phyloP scores from a whole-genome alignment of 805 yeast species.

The Saturnispora hagleri region DNA sequence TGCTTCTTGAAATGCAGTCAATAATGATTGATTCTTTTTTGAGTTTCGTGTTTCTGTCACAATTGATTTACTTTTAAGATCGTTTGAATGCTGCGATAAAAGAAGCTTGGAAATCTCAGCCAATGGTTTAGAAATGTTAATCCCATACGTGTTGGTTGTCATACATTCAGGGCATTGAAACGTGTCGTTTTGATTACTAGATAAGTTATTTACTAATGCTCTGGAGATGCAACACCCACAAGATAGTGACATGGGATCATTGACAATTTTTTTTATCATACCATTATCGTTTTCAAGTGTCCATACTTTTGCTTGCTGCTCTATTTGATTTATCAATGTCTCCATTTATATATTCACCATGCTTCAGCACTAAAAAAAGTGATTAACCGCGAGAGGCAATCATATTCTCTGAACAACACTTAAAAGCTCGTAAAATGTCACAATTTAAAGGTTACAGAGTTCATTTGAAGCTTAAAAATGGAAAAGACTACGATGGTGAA shows the following conservation, averaged over 20 bases:
- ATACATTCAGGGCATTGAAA: slow-evolving; percentile 2
- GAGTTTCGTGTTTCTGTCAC: not conserved
- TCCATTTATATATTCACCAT: not conserved
- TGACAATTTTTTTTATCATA: slow-evolving; percentile 8
- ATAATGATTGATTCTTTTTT: slow-evolving; percentile 18
- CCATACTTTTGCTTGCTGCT: not conserved
- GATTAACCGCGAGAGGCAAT: not conserved
- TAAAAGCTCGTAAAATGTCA: slow-evolving; percentile 16
- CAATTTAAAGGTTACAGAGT: slow-evolving; percentile 41
- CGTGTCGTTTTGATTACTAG: not conserved
- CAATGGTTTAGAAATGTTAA: not conserved
- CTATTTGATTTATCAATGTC: not conserved
- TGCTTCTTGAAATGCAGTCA: slow-evolving; percentile 30
- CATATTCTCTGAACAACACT: not conserved
- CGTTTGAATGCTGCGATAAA: not conserved
- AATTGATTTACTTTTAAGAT: not conserved
- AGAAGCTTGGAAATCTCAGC: not conserved
- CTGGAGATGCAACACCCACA: slow-evolving; percentile 37
- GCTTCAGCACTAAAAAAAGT: not conserved
- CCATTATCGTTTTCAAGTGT: not conserved
- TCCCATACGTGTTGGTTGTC: not conserved
- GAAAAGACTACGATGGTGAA: slow-evolving; percentile 19
- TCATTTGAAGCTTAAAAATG: slow-evolving; percentile 34
- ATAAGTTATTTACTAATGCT: slow-evolving; percentile 16
- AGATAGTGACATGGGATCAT: slow-evolving; percentile 27